phyloP scores from a whole-genome alignment of 164 flowering plant genomes.

The Litsea cubeba region DNA sequence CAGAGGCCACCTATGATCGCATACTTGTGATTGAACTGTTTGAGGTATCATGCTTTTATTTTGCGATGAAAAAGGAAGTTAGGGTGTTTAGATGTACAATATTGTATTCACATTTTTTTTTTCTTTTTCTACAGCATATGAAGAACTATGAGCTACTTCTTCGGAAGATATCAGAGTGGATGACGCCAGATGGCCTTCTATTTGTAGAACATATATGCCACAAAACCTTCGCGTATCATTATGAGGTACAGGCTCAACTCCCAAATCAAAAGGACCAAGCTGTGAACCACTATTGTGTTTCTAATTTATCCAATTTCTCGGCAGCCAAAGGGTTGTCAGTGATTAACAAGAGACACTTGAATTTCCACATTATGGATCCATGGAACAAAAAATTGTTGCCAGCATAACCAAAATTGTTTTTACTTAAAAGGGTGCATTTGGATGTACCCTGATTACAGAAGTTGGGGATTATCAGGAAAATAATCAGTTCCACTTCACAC shows the following conservation, averaged over 20 bases:
- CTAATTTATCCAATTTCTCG: not conserved
- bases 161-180: conserved; percentile 11
- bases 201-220: conserved; percentile 18
- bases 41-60: conserved; percentile 11
- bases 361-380: not conserved
- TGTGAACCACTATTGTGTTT: not conserved
- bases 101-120: not conserved
- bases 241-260: not conserved
- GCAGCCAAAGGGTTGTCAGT: not conserved
- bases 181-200: conserved; percentile 8
- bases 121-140: conserved; percentile 10
- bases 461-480: too few relatives aligned
- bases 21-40: conserved; percentile 13
- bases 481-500: too few relatives aligned
- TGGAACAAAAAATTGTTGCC: too few relatives aligned
- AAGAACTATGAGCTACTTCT: conserved; percentile 13
- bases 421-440: too few relatives aligned
- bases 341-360: not conserved
- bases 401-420: too few relatives aligned
- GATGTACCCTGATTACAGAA: too few relatives aligned
- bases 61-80: not conserved
- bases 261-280: not conserved
- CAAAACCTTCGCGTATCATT: conserved; percentile 10
- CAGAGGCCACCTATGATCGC: conserved; percentile 14
- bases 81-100: not conserved